Evolutionary conservation across 768 basidiomycete genomes (phyloP), one percentile per base, ranked within the genome.

Genomic region (Rossbeevera mucosa): DNA sequence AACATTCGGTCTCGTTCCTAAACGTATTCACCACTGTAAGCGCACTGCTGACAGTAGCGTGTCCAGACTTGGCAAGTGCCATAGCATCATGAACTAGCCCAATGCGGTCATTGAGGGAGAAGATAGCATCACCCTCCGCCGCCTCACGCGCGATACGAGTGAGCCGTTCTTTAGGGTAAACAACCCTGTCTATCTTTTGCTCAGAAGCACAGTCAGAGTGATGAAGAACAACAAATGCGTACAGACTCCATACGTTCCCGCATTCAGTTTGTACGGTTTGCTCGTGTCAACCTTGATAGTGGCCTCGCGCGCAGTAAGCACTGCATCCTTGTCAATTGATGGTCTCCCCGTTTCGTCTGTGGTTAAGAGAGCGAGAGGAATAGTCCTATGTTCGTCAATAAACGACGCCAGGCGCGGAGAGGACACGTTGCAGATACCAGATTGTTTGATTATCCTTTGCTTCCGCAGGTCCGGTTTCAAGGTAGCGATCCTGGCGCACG

Each of bases 191-290:
- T 91, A 50, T 18, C 12, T 13, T 41, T 16, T 31, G 18, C 8
- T 54, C 20, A 50, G 48, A 44, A 36, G 50, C 24, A 51, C 21
- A 16, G 44, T 43, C 18, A 7, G 24, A 20, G 28, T 11, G 6
- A 11, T 45, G 47, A 20, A 43, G 18, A 55, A 50, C 9, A 30
- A 36, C n/a, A 8, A 76, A 43, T 33, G 1, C 91, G 56, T 59
- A 91, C 91, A 98, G 59, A 95, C 89, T 53, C 94, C 93, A 47
- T 80, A 80, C 1, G 92, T 94, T 38, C 86, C 86, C 3, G 86
- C 87, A 64, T 98, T 98, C 55, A 98, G 72, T 72, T 98, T 98
- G 78, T 86, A 98, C 5, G 82, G 74, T 63, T 79, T 82, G 66
- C 71, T 81, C 12, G 83, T 88, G 66, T 91, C 85, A n/a, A 97